Evolutionary conservation across 2,329 filamentous ascomycete genomes (phyloP), one percentile per base, ranked within the genome.

Genomic region (Xylaria sp.): DNA sequence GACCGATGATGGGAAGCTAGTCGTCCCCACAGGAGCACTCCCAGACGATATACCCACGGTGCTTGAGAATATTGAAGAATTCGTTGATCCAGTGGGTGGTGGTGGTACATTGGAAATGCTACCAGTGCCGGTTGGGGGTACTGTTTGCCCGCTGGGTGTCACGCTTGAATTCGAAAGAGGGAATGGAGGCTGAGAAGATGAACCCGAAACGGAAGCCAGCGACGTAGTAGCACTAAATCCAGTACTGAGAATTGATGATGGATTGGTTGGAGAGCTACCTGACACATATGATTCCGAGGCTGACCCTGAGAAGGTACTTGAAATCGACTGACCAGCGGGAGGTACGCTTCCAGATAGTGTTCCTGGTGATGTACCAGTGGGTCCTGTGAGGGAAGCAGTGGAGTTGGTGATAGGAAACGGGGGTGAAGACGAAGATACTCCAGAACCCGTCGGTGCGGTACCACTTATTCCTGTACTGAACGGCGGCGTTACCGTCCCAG

Each of bases 391-490:
- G 7, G 51, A 45, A 6, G 49, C 7, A 17, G 54, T 60, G n/a
- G 52, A 48, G 37, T 63, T 64, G 2, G 56, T 50, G 11, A 50
- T 41, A 13, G 60, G 58, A 40, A 47, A 63, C 2, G 62, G 62
- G 13, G 58, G 54, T 1, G 24, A 38, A 5, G 57, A 54, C 7
- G 53, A 56, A 26, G 48, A 34, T 19, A 17, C 34, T 18, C 34
- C 20, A 22, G 44, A 20, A 48, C 40, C 48, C 21, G 51, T 18
- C 13, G 18, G 18, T 9, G 37, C 29, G 9, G 39, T 53, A 13
- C 24, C 24, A 13, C 26, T 38, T 29, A 46, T 26, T 8, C 16
- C 11, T 34, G 47, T 42, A 43, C 4, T 29, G 7, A 38, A 19
- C 6, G 39, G 18, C 11, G 29, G 11, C 16, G 29, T 34, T 22